These are phyloP conservation scores for Phycomyces blakesleeanus DNA, from an alignment of 192 early-diverging fungal species.

Conservation along the genomic window DNA sequence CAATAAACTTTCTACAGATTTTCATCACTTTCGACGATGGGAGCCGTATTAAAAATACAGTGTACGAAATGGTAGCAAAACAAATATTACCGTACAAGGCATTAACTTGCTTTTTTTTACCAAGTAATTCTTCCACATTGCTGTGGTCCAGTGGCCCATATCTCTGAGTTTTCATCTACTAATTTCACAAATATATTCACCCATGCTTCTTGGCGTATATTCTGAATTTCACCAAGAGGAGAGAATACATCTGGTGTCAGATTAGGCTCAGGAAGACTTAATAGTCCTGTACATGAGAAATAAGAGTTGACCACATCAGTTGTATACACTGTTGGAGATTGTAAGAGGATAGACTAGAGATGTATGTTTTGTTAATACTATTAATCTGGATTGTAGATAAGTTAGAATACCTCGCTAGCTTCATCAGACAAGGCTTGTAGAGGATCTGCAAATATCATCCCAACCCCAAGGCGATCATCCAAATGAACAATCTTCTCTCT, in stretches of 20 bases:
- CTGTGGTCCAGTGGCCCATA: conserved; percentile 21
- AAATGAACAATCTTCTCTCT: conserved; percentile 15
- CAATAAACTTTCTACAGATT: too few species aligned
- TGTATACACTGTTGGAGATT: conserved; percentile 17
- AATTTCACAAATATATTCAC: conserved; percentile 23
- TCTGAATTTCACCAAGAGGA: not conserved
- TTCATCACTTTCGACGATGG: too few species aligned
- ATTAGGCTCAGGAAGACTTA: conserved; percentile 7
- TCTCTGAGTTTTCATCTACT: conserved; percentile 19
- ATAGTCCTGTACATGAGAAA: conserved; percentile 20
- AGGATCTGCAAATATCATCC: conserved; percentile 26
- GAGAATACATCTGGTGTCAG: not conserved
- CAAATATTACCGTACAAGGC: too few species aligned
- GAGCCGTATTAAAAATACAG: too few species aligned
- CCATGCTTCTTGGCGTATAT: conserved; percentile 7
- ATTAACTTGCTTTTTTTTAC: conserved; percentile 1
- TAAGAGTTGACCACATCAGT: conserved; percentile 17
- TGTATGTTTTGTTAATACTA: not conserved
- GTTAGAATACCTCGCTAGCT: conserved; percentile 3
- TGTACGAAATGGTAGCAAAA: too few species aligned
- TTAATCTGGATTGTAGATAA: not conserved
- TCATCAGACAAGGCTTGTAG: conserved; percentile 6
- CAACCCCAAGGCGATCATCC: conserved; percentile 19
- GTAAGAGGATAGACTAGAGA: conserved; percentile 15
- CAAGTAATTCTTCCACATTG: conserved; percentile 13